phyloP scores from a whole-genome alignment of 768 basidiomycete genomes.

The Leucocoprinus birnbaumii region DNA sequence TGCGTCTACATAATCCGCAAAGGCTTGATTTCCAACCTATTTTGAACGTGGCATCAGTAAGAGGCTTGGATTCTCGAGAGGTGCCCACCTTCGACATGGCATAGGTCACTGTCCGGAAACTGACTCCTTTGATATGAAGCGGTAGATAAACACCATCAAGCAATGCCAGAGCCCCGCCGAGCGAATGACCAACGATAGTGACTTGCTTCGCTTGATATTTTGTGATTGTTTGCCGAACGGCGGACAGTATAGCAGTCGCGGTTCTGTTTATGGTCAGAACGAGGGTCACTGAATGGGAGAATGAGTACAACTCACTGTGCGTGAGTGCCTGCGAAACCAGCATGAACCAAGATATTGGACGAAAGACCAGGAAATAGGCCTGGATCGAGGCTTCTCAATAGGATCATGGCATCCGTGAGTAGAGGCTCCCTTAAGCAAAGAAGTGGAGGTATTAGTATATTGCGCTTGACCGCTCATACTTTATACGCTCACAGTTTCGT shows the following conservation, averaged over 20 bases:
- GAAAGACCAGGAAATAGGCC: constrained; percentile 45
- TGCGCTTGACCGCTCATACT: constrained; percentile 23
- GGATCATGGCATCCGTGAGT: constrained; percentile 34
- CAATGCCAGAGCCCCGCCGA: constrained; percentile 53
- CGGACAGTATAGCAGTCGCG: constrained; percentile 43
- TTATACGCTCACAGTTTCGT: constrained; percentile 14
- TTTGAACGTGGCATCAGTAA: not conserved
- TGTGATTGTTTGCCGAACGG: constrained; percentile 35
- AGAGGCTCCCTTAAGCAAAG: constrained; percentile 26
- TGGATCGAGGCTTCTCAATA: constrained; percentile 29
- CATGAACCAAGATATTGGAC: constrained; percentile 39
- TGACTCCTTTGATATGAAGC: constrained; percentile 39
- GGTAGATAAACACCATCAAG: constrained; percentile 55
- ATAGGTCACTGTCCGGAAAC: constrained; percentile 34
- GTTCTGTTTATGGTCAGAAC: not conserved
- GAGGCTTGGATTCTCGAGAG: constrained; percentile 18
- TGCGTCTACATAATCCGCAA: constrained; percentile 58
- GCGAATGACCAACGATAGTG: constrained; percentile 45
- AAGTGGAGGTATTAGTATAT: not conserved
- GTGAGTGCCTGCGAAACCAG: constrained; percentile 41
- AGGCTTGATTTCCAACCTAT: constrained; percentile 57
- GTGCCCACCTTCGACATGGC: constrained; percentile 40
- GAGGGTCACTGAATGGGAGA: too few species aligned
- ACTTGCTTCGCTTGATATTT: constrained; percentile 32
- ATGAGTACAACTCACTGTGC: constrained; percentile 26